Evolutionary conservation across 495 filamentous ascomycete species (phyloP), one percentile per base, ranked within the genome.

Genomic region (Sabuloglossum arenarium): DNA sequence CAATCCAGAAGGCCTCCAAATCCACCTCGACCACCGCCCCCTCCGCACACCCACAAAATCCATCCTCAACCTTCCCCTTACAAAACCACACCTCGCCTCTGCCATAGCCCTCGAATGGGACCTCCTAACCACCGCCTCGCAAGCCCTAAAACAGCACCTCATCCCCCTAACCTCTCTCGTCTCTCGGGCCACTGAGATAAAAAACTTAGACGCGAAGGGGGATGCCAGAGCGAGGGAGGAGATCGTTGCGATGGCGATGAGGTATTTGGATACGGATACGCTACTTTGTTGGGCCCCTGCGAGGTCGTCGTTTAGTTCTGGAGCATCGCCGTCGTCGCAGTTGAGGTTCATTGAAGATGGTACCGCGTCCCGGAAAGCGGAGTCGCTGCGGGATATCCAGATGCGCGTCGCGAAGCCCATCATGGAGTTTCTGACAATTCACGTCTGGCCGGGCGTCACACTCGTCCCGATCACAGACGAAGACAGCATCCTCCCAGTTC

Each of bases 41-140:
- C 78, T 98, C 53, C 81, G 88, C 19, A 90, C 88, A 0, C 71
- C 75, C 23, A 71, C 71, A 0, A 89, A 86, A 75, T 66, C 74
- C 16, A 71, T 84, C 55, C 75, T 98, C 60, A 73, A 74, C 1
- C 62, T 97, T 30, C 90, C 91, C 0, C 62, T 68, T 0, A 72
- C 72, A 52, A 96, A 96, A 64, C 79, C 81, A 12, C 76, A 86
- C 56, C 81, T 98, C 14, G 91, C 93, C n/a, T 71, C 77, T 27
- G 83, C 85, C 28, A 77, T 98, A 50, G 91, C 90, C 0, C 65
- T 91, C 10, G 91, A 98, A 70, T 98, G 91, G 91, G 87, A 94
- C 64, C 74, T 81, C 39, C 78, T 97, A 55, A 73, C 79, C 24
- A 84, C 83, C 54, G 78, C 82, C 2, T 79, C 84, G 58, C 84